Evolutionary conservation across 2,329 filamentous ascomycete genomes (phyloP).

Genomic region (Curvularia sp.): DNA sequence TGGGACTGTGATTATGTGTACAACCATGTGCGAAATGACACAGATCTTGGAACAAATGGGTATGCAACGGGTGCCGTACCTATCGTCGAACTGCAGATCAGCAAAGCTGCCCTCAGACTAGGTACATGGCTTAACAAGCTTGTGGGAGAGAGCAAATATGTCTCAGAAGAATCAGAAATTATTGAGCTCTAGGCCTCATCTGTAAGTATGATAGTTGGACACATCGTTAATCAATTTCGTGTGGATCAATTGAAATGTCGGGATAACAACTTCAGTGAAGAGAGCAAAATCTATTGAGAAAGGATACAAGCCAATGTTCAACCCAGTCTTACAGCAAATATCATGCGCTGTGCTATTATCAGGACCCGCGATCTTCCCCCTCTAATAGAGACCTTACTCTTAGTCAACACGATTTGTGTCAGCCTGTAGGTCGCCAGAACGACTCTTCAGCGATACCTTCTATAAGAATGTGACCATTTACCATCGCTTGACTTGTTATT

Average conservation of each 20-base stretch:
- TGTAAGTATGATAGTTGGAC: background rate
- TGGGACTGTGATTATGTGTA: slow-evolving; percentile 54
- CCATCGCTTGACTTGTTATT: too few species aligned
- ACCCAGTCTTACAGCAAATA: too few species aligned
- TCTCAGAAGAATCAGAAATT: slow-evolving; percentile 20
- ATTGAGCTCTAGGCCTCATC: slow-evolving; percentile 23
- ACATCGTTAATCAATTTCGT: background rate
- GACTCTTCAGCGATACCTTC: too few species aligned
- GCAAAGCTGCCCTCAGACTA: slow-evolving; percentile 51
- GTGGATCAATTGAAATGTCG: background rate
- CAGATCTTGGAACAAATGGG: slow-evolving; percentile 47
- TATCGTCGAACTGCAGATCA: slow-evolving; percentile 53
- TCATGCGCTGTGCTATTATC: too few species aligned
- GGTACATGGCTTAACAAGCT: slow-evolving; percentile 52
- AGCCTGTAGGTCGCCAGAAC: too few species aligned
- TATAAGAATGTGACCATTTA: too few species aligned
- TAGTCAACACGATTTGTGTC: too few species aligned
- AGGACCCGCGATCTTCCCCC: too few species aligned
- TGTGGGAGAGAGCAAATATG: slow-evolving; percentile 27
- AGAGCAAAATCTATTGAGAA: too few species aligned
- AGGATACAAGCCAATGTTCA: too few species aligned
- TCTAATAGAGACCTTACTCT: too few species aligned
- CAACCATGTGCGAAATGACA: slow-evolving; percentile 38
- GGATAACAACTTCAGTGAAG: background rate
- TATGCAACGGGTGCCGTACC: slow-evolving; percentile 51